Percentiles rank a stretch among this genome's conserved stretches.
Conservation (phyloP, 805 yeast species). For the Ogataea nitratoaversa region DNA sequence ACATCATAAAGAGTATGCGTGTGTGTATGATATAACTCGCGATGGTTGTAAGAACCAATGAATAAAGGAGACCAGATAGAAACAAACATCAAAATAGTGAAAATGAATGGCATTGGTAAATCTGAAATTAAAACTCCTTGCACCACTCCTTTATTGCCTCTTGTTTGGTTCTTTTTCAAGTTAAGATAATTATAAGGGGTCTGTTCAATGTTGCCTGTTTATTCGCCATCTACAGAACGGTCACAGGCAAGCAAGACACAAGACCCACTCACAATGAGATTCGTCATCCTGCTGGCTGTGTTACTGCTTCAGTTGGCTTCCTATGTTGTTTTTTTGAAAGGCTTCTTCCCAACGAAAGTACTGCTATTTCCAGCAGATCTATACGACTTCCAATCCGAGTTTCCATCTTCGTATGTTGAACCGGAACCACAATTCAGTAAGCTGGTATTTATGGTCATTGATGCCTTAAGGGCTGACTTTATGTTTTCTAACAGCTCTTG, state of each 20-base stretch:
- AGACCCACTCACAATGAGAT: conserved; percentile 8
- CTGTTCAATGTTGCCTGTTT: too few species aligned
- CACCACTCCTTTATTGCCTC: background rate
- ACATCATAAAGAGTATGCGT: background rate
- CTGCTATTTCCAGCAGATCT: conserved; percentile 58
- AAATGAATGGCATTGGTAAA: too few species aligned
- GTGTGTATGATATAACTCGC: too few species aligned
- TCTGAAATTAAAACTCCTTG: too few species aligned
- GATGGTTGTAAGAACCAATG: too few species aligned
- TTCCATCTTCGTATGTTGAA: conserved; percentile 25
- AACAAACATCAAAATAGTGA: too few species aligned
- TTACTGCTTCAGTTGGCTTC: conserved; percentile 45
- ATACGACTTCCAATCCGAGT: conserved; percentile 30
- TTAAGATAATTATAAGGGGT: background rate
- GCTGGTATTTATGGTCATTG: conserved; percentile 80
- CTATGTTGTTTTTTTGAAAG: conserved; percentile 61
- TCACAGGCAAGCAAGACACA: background rate
- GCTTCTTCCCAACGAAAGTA: conserved; percentile 90
- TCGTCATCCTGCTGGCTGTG: conserved; percentile 16
- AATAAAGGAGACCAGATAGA: too few species aligned
- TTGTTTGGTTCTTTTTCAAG: background rate
- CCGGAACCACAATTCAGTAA: conserved; percentile 52
- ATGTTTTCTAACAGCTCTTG: conserved; percentile 61
- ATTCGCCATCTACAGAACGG: too few species aligned
- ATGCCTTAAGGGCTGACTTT: conserved; percentile 90